These are phyloP conservation scores for Podaxis rugospora DNA, from an alignment of 768 basidiomycete genomes.

Conservation along the genomic window DNA sequence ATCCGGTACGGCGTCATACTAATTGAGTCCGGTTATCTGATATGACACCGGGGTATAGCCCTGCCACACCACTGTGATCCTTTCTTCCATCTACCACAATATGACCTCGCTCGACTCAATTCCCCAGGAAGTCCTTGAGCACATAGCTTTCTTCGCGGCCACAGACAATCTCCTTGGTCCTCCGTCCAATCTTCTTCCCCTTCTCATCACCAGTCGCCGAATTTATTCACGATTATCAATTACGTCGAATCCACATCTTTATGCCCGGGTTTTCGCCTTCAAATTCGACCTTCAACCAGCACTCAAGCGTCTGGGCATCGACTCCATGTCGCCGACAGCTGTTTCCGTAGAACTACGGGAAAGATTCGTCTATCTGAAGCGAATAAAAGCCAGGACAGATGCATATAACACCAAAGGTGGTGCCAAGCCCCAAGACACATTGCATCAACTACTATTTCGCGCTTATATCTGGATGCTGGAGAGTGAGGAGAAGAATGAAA, in stretches of 20 bases:
- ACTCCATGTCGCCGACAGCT: constrained; percentile 32
- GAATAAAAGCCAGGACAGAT: constrained; percentile 44
- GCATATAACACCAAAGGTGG: constrained; percentile 16
- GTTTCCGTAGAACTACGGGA: constrained; percentile 61
- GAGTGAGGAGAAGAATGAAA: constrained; percentile 70
- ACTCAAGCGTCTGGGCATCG: constrained; percentile 43
- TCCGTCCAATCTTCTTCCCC: constrained; percentile 50
- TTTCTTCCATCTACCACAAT: constrained; percentile 15
- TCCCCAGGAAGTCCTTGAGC: constrained; percentile 77
- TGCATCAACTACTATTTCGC: constrained; percentile 55
- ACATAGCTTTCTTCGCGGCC: constrained; percentile 65
- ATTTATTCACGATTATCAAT: constrained; percentile 48
- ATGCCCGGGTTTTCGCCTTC: constrained; percentile 60
- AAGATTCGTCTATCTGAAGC: constrained; percentile 55
- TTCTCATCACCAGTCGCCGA: constrained; percentile 47
- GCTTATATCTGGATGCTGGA: constrained; percentile 79
- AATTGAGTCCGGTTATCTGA: constrained; percentile 1
- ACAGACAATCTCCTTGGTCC: constrained; percentile 53
- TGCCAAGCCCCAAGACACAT: constrained; percentile 2
- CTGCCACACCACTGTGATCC: constrained; percentile 1
- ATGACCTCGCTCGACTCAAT: constrained; percentile 41
- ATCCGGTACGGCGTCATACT: not conserved
- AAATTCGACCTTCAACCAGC: constrained; percentile 64
- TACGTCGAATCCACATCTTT: constrained; percentile 58
- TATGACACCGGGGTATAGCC: constrained; percentile 2